Evolutionary conservation across 352 stramenopile genomes (phyloP).

Genomic region (Phytophthora parvispora): DNA sequence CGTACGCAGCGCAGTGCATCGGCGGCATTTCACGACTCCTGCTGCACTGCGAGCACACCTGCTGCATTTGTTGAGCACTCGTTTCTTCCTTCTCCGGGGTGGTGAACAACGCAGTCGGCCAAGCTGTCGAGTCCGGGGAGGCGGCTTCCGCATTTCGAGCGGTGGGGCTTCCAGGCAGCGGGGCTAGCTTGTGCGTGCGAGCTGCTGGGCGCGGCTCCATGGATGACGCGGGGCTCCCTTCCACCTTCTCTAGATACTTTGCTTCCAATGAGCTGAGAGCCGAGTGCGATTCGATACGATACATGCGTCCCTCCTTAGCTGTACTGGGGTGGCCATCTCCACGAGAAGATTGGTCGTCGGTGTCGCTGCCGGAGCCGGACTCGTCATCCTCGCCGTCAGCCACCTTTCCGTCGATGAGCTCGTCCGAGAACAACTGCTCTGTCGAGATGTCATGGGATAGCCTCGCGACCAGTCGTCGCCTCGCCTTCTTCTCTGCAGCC

Average conservation of each 20-base stretch:
- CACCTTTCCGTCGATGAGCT: slow-evolving; percentile 73
- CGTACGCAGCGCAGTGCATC: slow-evolving; percentile 67
- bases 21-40: slow-evolving; percentile 64
- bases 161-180: slow-evolving; percentile 25
- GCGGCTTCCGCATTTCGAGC: slow-evolving; percentile 11
- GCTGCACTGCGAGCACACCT: slow-evolving; percentile 48
- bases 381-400: slow-evolving; percentile 62
- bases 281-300: slow-evolving; percentile 78
- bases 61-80: not conserved
- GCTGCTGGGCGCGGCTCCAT: slow-evolving; percentile 8
- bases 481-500: slow-evolving; percentile 22
- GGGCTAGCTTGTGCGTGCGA: slow-evolving; percentile 38
- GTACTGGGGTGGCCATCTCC: not conserved
- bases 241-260: slow-evolving; percentile 41
- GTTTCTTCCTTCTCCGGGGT: slow-evolving; percentile 23
- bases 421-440: slow-evolving; percentile 71
- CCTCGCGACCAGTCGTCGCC: slow-evolving; percentile 23
- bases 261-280: slow-evolving; percentile 61
- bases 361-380: slow-evolving; percentile 44
- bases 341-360: slow-evolving; percentile 11
- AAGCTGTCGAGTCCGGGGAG: slow-evolving; percentile 3
- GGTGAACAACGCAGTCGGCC: slow-evolving; percentile 4
- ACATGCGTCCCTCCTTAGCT: slow-evolving; percentile 41
- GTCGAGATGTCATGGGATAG: slow-evolving; percentile 78
- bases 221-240: not conserved